Evolutionary conservation across 2,329 filamentous ascomycete genomes (phyloP).

Genomic region (Lecanicillium sp.): DNA sequence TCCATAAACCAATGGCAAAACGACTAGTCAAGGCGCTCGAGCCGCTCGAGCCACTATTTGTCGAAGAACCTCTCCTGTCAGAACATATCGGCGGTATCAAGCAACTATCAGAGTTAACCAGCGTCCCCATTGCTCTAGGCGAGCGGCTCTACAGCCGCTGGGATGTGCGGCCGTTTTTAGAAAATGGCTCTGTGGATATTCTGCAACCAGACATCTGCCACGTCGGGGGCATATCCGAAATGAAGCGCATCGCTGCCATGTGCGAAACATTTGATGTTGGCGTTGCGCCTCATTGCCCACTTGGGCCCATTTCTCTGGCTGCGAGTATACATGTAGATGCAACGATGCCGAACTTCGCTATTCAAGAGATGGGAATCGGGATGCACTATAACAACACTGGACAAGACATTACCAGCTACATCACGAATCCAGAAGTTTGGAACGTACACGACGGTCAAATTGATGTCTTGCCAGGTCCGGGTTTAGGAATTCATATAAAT

Average conservation of each 20-base stretch:
- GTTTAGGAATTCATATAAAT: conserved; percentile 63
- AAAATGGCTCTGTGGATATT: conserved; percentile 60
- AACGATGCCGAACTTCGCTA: conserved; percentile 56
- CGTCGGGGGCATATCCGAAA: conserved; percentile 64
- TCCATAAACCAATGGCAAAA: conserved; percentile 76
- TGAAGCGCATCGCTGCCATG: conserved; percentile 61
- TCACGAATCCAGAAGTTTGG: conserved; percentile 58
- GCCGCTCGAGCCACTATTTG: conserved; percentile 63
- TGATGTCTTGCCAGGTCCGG: conserved; percentile 49
- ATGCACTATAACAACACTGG: conserved; percentile 71
- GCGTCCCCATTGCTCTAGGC: conserved; percentile 61
- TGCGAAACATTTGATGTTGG: conserved; percentile 67
- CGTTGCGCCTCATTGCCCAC: conserved; percentile 64
- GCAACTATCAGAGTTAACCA: conserved; percentile 35
- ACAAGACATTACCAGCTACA: conserved; percentile 59
- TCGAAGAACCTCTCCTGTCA: conserved; percentile 65
- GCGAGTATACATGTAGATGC: conserved; percentile 62
- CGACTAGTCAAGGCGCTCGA: conserved; percentile 62
- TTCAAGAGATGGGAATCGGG: conserved; percentile 71
- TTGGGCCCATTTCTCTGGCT: conserved; percentile 66
- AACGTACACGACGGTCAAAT: conserved; percentile 60
- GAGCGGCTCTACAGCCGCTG: conserved; percentile 65
- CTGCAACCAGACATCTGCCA: conserved; percentile 68
- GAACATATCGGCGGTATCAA: conserved; percentile 60
- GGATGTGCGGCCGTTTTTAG: conserved; percentile 66